A percentile compares a stretch with the other conserved stretches of the same genome.
Conservation (phyloP, 164 flowering plant genomes). For the Umbellularia californica region DNA sequence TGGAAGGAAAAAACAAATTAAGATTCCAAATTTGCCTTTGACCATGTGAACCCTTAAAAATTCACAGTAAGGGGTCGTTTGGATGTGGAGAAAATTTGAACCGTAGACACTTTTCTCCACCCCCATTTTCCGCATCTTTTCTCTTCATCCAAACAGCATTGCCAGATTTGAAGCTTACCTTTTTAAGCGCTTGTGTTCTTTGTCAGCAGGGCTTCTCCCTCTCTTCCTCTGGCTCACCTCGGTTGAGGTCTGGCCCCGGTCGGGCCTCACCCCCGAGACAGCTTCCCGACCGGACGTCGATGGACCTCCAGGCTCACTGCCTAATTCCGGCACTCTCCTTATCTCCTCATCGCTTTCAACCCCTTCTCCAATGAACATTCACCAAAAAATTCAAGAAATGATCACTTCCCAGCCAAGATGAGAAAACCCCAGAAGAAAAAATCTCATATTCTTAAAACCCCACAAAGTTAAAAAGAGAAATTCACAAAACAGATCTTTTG, state of each 20-base stretch:
- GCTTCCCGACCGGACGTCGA: conserved; percentile 46
- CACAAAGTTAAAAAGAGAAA: not conserved
- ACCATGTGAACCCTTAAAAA: not conserved
- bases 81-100: not conserved
- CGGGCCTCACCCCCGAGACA: conserved; percentile 46
- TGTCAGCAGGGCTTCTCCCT: conserved; percentile 91
- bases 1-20: not conserved
- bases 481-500: not conserved
- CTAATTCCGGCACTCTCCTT: conserved; percentile 89
- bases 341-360: conserved; percentile 97
- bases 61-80: not conserved
- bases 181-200: conserved; percentile 85
- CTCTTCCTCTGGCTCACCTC: conserved; percentile 57
- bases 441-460: not conserved
- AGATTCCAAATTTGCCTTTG: not conserved
- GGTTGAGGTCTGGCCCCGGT: conserved; percentile 43
- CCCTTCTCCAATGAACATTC: conserved; percentile 32
- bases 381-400: not conserved
- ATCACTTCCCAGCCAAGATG: not conserved
- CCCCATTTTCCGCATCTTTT: not conserved
- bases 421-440: not conserved
- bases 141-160: not conserved
- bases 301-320: conserved; percentile 57
- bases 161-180: conserved; percentile 42
- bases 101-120: conserved; percentile 2